These are phyloP conservation scores for Rhizophagus clarus DNA, from an alignment of 192 early-diverging fungal species.

Conservation along the genomic window DNA sequence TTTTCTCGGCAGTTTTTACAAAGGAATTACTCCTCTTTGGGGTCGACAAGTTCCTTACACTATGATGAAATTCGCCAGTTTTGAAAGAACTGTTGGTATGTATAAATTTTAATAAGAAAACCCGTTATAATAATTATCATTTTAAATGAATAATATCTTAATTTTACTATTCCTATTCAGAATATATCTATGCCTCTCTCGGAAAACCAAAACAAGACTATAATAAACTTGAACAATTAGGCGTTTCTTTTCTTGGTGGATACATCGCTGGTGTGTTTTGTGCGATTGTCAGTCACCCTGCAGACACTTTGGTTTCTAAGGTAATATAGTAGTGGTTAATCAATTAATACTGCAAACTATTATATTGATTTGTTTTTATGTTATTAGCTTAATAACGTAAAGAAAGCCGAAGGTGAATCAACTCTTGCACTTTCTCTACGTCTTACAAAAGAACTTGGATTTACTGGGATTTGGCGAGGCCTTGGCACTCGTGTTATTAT, in stretches of 20 bases:
- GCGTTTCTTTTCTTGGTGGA: conserved; percentile 81
- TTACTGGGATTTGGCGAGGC: conserved; percentile 75
- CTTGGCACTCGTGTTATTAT: conserved; percentile 86
- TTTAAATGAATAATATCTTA: too few species aligned
- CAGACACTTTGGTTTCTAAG: conserved; percentile 79
- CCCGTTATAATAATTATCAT: not conserved
- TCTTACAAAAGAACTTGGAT: conserved; percentile 65
- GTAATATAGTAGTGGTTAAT: not conserved
- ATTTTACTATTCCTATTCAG: conserved; percentile 14
- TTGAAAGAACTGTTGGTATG: conserved; percentile 66
- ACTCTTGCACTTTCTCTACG: conserved; percentile 47
- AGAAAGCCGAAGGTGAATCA: conserved; percentile 60
- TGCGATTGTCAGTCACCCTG: conserved; percentile 90
- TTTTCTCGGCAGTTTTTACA: conserved; percentile 51
- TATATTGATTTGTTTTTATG: not conserved
- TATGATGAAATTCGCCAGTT: conserved; percentile 84
- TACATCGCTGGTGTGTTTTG: conserved; percentile 88
- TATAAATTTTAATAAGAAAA: not conserved
- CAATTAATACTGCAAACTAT: not conserved
- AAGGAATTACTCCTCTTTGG: conserved; percentile 76
- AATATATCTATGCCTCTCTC: conserved; percentile 66
- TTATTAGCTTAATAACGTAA: conserved; percentile 55
- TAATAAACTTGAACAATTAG: conserved; percentile 71
- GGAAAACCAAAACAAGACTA: conserved; percentile 70
- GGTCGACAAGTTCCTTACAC: conserved; percentile 83